Conservation (phyloP, 2,329 filamentous ascomycete genomes). For the Colletotrichum sp. region DNA sequence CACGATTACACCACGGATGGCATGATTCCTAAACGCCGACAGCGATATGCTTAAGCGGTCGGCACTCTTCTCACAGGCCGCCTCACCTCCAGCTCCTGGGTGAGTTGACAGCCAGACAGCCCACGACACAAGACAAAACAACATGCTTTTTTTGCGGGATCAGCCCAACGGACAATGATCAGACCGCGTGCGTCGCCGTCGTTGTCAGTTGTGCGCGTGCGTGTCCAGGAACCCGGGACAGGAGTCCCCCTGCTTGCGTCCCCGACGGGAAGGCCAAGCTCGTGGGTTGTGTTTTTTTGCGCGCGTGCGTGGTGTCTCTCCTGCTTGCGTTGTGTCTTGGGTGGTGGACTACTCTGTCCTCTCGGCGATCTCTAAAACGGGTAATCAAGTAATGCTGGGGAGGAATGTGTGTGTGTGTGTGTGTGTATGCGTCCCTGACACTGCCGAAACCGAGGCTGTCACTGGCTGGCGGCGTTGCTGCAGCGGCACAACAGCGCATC, state of each 20-base stretch:
- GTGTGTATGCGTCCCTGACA: neutral
- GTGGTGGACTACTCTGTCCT: too few species aligned
- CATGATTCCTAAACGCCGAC: neutral
- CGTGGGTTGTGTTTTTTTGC: neutral
- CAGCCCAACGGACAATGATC: neutral
- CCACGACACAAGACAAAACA: neutral
- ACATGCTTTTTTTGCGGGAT: neutral
- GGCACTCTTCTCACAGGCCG: neutral
- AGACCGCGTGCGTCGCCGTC: neutral
- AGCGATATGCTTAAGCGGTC: neutral
- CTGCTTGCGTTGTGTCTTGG: neutral
- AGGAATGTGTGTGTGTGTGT: neutral
- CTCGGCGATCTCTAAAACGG: neutral
- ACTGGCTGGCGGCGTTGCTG: neutral
- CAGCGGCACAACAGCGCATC: neutral
- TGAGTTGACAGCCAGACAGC: neutral
- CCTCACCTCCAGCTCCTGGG: neutral
- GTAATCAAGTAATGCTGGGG: neutral
- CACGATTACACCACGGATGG: neutral
- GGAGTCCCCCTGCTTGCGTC: neutral
- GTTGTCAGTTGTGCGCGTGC: neutral
- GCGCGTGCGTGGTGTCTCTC: neutral
- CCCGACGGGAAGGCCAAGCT: neutral
- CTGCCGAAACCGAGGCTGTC: neutral
- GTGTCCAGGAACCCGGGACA: neutral